Base-by-base conservation (phyloP, 441 rosid genomes). In the Syzygium syzygioides region DNA sequence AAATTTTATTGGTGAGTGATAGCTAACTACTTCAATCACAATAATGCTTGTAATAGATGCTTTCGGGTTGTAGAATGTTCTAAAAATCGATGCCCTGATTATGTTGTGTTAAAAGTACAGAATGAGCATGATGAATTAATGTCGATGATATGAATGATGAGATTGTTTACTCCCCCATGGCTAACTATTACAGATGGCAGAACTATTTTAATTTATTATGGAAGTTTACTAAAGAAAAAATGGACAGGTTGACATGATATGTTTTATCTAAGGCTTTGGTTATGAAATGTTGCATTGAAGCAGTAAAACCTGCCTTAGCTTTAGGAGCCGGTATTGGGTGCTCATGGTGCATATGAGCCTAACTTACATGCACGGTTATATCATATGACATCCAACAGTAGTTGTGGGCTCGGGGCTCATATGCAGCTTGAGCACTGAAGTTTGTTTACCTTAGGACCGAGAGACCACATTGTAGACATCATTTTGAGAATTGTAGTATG, bases 1-100 rank as follows among this genome's bases (percentile, higher is more conserved):
- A 88, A 87, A 76, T 89, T 90, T 92, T 55, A 79, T 88, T 34
- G 95, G 99, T 98, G 91, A 95, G 99, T 90, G 26, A 90, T 54
- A 85, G 89, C 85, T 83, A 52, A 87, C 59, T 15, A 64, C 86
- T 91, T 85, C 86, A 79, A 53, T 30, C 45, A 17, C 89, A 79
- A 55, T 53, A 86, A 87, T 84, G 57, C 85, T 85, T 8, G 48
- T 71, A 89, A 34, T 34, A 26, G 57, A 45, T 83, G 56, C 66
- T 45, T 85, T 85, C 53, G n/a, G 86, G 52, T 56, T 13, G 30
- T 55, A 30, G 37, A 84, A 17, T 71, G 50, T 20, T 48, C 28
- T 71, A 19, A 71, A 68, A 71, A 71, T 71, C 28, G 9, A 71
- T 34, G 80, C 50, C 37, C 20, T 34, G 80, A 71, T 71, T 71